Evolutionary conservation across 805 yeast genomes (phyloP), one percentile per base, ranked within the genome.

Genomic region (Pichia sporocuriosa): DNA sequence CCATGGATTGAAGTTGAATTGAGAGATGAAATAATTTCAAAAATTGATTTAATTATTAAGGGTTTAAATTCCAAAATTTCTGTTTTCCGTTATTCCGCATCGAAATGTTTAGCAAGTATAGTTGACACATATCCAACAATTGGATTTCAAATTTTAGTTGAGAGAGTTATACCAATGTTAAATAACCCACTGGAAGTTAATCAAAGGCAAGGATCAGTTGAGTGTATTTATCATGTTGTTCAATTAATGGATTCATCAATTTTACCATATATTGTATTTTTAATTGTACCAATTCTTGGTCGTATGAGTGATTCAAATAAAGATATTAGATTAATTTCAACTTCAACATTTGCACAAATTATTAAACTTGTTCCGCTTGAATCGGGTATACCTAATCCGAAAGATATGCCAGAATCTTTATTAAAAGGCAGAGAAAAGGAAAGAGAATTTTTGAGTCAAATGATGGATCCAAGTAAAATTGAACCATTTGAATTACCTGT

Each of bases 301-400:
- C 75, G 98, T 56, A 93, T 93, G 98, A 89, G 96, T 70, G 99
- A 93, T 61, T 71, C 95, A 2, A 86, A 90, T 56, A 73, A 72
- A 39, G 96, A 86, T 57, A 81, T 89, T n/a, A 76, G 99, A 54
- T 72, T 83, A 15, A 65, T 94, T 41, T 94, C 98, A 0, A 90
- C 98, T 0, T 87, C 96, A 0, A 86, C 98, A 0, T 93, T 93
- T 72, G 99, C 99, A 0, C 81, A 95, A 0, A 86, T 93, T 44
- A 90, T 93, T 52, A 93, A 90, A 60, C 67, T 93, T 48, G 97
- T 93, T 17, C 99, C 99, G 5, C 71, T 93, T 45, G 99, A 93
- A 65, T 95, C 95, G 7, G 98, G 97, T 58, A 89, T 93, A 28
- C 88, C 95, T 1, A 96, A 93, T 61, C 97, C 97, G 2, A 80